phyloP scores from a whole-genome alignment of 2,329 filamentous ascomycete species.

The Tolypocladium paradoxum region DNA sequence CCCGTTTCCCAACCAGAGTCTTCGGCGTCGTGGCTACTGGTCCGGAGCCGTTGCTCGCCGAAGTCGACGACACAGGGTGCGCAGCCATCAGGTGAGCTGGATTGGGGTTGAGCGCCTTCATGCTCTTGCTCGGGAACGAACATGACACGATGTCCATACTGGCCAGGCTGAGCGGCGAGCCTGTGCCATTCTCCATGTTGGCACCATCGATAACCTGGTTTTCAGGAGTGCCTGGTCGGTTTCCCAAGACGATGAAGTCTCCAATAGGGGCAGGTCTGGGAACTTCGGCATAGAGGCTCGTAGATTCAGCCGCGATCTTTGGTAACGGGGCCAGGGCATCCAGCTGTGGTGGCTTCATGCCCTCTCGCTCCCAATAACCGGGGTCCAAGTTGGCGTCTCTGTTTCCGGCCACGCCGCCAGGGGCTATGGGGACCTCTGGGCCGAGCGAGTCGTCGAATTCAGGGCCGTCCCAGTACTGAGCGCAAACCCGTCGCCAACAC shows the following conservation, averaged over 20 bases:
- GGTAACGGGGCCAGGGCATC: constrained; percentile 25
- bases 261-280: constrained; percentile 33
- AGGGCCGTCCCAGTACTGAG: constrained; percentile 74
- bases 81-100: constrained; percentile 35
- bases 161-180: constrained; percentile 45
- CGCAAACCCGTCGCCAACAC: constrained; percentile 88
- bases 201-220: constrained; percentile 14
- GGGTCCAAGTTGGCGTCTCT: constrained; percentile 45
- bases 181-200: constrained; percentile 10
- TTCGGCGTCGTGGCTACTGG: constrained; percentile 49
- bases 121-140: constrained; percentile 46
- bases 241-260: constrained; percentile 33
- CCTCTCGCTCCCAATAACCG: constrained; percentile 38
- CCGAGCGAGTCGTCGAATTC: constrained; percentile 53
- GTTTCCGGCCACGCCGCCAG: constrained; percentile 61
- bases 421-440: constrained; percentile 57
- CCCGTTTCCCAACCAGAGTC: constrained; percentile 46
- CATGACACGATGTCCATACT: constrained; percentile 54
- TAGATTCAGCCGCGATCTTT: constrained; percentile 13
- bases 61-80: constrained; percentile 45
- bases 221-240: constrained; percentile 38
- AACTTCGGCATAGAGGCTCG: constrained; percentile 30
- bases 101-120: constrained; percentile 27
- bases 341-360: constrained; percentile 32
- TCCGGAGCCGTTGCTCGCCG: constrained; percentile 33